Evolutionary conservation across 768 basidiomycete genomes (phyloP).

Genomic region (Rossbeevera mucosa): DNA sequence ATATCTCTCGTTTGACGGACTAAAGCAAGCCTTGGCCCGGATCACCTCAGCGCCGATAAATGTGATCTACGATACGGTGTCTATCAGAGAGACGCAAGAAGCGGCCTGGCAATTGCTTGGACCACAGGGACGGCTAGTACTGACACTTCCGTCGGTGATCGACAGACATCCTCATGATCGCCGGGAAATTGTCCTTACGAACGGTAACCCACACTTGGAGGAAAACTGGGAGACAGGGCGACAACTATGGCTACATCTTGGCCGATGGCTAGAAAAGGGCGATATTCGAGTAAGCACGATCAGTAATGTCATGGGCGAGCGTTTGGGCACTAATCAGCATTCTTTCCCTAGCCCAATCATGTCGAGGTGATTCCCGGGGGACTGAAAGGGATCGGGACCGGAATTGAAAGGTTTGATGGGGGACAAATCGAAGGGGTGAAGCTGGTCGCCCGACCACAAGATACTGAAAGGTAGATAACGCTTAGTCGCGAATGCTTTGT

Average conservation of each 20-base stretch:
- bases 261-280: constrained; percentile 29
- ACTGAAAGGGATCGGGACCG: constrained; percentile 39
- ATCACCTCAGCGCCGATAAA: constrained; percentile 35
- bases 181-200: constrained; percentile 28
- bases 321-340: not conserved
- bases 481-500: constrained; percentile 16
- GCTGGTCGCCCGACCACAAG: constrained; percentile 41
- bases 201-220: constrained; percentile 31
- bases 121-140: constrained; percentile 34
- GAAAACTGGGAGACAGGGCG: constrained; percentile 33
- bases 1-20: constrained; percentile 21
- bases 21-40: constrained; percentile 34
- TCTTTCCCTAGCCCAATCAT: constrained; percentile 37
- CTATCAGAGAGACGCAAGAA: constrained; percentile 36
- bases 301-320: not conserved
- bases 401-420: constrained; percentile 38
- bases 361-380: constrained; percentile 41
- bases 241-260: constrained; percentile 28
- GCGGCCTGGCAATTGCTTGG: constrained; percentile 35
- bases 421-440: constrained; percentile 43
- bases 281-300: constrained; percentile 27
- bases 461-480: constrained; percentile 35
- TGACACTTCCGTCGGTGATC: constrained; percentile 33
- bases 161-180: constrained; percentile 24
- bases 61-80: constrained; percentile 37